Evolutionary conservation across 176 grass and related monocot genomes (phyloP), one percentile per base, ranked within the genome.

Genomic region (Phragmites australis): DNA sequence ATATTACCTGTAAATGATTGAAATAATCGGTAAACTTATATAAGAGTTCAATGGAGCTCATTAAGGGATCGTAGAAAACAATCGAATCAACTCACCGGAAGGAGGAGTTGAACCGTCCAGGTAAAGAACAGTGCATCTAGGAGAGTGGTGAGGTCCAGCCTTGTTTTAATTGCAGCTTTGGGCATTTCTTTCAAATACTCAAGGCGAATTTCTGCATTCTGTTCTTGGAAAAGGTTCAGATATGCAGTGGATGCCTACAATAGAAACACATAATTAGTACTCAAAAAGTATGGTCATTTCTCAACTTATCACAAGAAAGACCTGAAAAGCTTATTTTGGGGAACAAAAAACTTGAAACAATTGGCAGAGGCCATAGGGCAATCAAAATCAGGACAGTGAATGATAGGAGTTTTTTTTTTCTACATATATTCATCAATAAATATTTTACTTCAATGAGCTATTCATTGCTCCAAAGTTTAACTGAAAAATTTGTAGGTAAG

Each of bases 151-250:
- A 88, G n/a, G 53, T 88, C 82, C 6, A 93, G 65, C 19, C 63
- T 75, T 25, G 67, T 16, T 58, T 64, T 75, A 8, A 31, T 30
- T 68, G 79, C 88, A 75, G 74, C 58, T 86, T 88, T 93, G 42
- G 91, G 88, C 91, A 88, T 91, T 68, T 93, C 88, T 70, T 91
- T 86, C 18, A 81, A n/a, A 81, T 60, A 93, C 49, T 91, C 40
- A 7, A 93, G 61, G 58, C 37, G 81, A 53, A 90, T 91, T 19
- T 85, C 69, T 2, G 1, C 13, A 21, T 72, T 78, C 22, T 16
- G 21, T 66, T 82, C 74, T 61, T 0, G 3, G 2, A 71, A 18
- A 73, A 88, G 8, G 23, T 76, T 80, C 6, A 93, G 56, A 65
- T 85, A 93, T 70, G 91, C 54, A 72, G 65, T 73, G 65, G 88